Base-by-base conservation (phyloP, 164 flowering plant species). In the Buxus sempervirens region DNA sequence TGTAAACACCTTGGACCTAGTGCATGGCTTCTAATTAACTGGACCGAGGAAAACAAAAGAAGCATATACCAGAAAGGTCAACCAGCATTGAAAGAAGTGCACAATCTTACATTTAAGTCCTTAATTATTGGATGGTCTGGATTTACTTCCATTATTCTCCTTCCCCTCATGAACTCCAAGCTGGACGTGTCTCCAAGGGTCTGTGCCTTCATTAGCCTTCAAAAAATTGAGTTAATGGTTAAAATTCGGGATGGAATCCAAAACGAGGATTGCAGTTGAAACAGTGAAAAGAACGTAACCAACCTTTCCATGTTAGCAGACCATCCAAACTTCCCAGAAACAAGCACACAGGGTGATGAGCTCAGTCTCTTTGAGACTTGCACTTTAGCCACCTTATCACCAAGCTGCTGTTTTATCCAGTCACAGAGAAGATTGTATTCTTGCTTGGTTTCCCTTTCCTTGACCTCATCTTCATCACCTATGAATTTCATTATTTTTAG, bases 261-360 rank as follows among this genome's bases (percentile, higher is more conserved):
- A 4, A 19, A 58, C 20, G 28, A n/a, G 51, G 14, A 22, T 14
- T 15, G n/a, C 10, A 15, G 22, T 4, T 13, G 20, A 28, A 72
- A 1, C 4, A 24, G 4, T 0, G 8, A 22, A 23, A 25, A 23
- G 24, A 19, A 0, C 26, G 5, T 22, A 49, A 54, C 77, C 48
- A 49, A 95, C 99, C 98, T 92, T 82, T 95, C 99, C 99, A 95
- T 95, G 71, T 95, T 95, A 27, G 99, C 99, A 53, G 99, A 95
- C 99, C 99, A 95, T 36, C 99, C 99, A 78, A 95, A 95, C 82
- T 95, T 95, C 69, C 99, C 98, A 75, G 99, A 89, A 56, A 92
- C 99, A 73, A 95, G 98, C 66, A 95, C 99, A 79, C 99, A 95
- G 3, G 99, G 99, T 25, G 99, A 95, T 20, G 97, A 83, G 81